Evolutionary conservation across 352 stramenopile genomes (phyloP).

Genomic region (Salisapilia sapeloensis): DNA sequence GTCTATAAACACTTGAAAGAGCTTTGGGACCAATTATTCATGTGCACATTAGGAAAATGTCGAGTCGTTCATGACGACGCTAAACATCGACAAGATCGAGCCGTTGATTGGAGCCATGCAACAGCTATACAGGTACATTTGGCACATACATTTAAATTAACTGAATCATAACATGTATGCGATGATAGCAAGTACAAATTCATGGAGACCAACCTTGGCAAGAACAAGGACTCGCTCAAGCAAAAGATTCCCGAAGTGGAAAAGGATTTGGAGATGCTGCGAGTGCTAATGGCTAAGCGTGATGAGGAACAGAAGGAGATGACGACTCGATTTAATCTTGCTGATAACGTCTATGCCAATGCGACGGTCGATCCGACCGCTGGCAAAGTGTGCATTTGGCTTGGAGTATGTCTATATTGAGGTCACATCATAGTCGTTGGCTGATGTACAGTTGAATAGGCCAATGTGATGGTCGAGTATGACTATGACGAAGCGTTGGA

Average conservation of each 20-base stretch:
- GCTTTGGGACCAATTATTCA: not conserved
- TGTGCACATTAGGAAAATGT: constrained; percentile 27
- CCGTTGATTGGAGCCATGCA: constrained; percentile 64
- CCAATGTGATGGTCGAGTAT: constrained; percentile 96
- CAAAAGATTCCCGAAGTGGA: constrained; percentile 85
- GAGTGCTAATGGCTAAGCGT: constrained; percentile 33
- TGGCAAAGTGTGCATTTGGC: constrained; percentile 93
- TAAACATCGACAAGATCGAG: constrained; percentile 43
- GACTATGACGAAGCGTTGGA: constrained; percentile 91
- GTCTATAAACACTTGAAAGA: not conserved
- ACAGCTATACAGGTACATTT: constrained; percentile 51
- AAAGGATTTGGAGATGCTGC: constrained; percentile 71
- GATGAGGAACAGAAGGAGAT: constrained; percentile 70
- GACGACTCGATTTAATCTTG: constrained; percentile 86
- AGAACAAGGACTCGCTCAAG: constrained; percentile 77
- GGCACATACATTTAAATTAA: not conserved
- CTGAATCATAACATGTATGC: not conserved
- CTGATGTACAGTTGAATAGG: constrained; percentile 8
- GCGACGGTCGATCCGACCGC: constrained; percentile 80
- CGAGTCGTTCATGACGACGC: constrained; percentile 41
- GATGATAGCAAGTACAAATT: constrained; percentile 75
- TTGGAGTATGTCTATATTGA: constrained; percentile 47
- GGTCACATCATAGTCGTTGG: not conserved
- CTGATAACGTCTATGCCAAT: constrained; percentile 92
- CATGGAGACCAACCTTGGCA: constrained; percentile 78